These are phyloP conservation scores for Cladosporium phlei DNA, from an alignment of 2,329 filamentous ascomycete genomes.

Conservation along the genomic window DNA sequence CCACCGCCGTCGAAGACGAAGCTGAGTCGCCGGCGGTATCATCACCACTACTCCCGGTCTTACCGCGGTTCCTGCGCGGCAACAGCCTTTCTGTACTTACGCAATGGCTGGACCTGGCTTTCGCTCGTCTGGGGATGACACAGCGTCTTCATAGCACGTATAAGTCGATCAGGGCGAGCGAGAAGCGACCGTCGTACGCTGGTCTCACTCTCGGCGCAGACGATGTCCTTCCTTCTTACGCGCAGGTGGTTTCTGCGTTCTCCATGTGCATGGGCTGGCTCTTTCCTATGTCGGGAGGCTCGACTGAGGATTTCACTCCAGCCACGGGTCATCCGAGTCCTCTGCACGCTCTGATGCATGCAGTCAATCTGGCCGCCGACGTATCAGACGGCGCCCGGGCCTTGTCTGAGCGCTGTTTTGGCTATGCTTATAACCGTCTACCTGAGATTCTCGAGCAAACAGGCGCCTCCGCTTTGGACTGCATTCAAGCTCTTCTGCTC, in stretches of 20 bases:
- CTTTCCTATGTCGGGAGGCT: neutral
- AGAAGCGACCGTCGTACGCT: neutral
- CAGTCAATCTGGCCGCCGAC: neutral
- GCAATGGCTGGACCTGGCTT: slow-evolving; percentile 8
- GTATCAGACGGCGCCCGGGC: neutral
- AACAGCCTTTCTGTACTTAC: slow-evolving; percentile 6
- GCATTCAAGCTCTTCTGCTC: neutral
- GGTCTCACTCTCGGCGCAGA: neutral
- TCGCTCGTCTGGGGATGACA: neutral
- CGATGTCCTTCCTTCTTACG: neutral
- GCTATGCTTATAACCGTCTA: neutral
- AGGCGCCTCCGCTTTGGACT: neutral
- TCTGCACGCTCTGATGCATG: neutral
- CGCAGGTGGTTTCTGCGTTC: neutral
- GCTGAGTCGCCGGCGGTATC: slow-evolving; percentile 1
- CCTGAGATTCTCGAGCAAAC: neutral
- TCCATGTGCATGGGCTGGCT: neutral
- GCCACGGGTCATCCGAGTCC: neutral
- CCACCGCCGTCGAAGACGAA: neutral
- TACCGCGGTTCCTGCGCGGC: slow-evolving; percentile 7
- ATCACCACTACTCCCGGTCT: slow-evolving; percentile 3
- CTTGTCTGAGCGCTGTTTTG: neutral
- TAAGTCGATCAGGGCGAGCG: neutral
- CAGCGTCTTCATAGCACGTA: slow-evolving; percentile 3
- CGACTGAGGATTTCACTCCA: too few relatives aligned